Percentiles rank a stretch among this genome's conserved stretches.
These are phyloP conservation scores for Sarocladium oryzae DNA, from an alignment of 2,329 filamentous ascomycete species.

Conservation along the genomic window DNA sequence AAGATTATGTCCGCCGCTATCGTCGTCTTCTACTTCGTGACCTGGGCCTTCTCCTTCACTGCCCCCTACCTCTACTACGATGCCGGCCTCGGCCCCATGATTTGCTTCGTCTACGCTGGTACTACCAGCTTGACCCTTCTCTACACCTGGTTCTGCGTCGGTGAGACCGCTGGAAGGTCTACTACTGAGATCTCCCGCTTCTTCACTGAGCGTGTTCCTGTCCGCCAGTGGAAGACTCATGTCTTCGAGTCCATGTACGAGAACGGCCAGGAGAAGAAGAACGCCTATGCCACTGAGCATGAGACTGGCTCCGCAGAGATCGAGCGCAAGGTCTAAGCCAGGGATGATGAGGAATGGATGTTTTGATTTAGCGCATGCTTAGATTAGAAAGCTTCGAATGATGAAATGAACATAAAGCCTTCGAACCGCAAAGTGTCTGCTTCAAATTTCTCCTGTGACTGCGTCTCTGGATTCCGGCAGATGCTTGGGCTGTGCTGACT, in stretches of 20 bases:
- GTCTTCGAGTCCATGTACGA: constrained; percentile 12
- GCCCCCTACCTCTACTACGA: constrained; percentile 28
- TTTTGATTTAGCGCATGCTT: constrained; percentile 4
- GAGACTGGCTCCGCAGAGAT: constrained; percentile 11
- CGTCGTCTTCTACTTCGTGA: constrained; percentile 30
- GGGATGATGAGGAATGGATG: neutral
- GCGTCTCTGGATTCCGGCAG: too few species aligned
- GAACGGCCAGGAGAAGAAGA: constrained; percentile 15
- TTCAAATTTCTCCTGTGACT: too few species aligned
- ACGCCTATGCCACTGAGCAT: constrained; percentile 16
- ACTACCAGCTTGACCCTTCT: constrained; percentile 20
- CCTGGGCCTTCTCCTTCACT: constrained; percentile 26
- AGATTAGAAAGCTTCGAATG: neutral
- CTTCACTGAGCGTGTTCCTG: constrained; percentile 29
- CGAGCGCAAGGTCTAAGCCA: constrained; percentile 9
- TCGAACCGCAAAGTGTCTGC: too few species aligned
- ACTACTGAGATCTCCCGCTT: constrained; percentile 30
- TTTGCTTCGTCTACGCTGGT: constrained; percentile 27
- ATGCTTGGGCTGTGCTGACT: too few species aligned
- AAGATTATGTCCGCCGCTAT: constrained; percentile 37
- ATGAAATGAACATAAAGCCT: too few species aligned
- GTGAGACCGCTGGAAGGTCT: constrained; percentile 29
- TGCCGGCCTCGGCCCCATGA: constrained; percentile 24
- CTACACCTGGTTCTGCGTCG: constrained; percentile 32
- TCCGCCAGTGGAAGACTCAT: constrained; percentile 24